Conservation (phyloP, 2,329 filamentous ascomycete genomes). For the Penicillium rolfsii region DNA sequence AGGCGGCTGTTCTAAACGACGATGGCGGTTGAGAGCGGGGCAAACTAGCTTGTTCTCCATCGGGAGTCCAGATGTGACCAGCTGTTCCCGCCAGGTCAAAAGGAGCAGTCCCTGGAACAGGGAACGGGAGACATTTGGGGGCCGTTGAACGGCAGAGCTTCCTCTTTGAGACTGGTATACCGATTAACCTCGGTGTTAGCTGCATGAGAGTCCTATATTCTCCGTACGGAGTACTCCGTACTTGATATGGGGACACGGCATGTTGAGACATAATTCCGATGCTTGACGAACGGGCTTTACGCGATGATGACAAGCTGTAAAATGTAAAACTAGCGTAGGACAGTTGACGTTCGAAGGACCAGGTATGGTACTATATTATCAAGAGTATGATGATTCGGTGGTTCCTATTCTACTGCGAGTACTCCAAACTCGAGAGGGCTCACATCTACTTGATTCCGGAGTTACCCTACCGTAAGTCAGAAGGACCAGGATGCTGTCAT, state of each 20-base stretch:
- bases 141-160: neutral
- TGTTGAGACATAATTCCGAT: neutral
- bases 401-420: neutral
- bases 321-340: neutral
- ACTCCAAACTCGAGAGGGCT: neutral
- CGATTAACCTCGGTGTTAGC: neutral
- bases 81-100: neutral
- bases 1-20: conserved; percentile 3
- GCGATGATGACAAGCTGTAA: neutral
- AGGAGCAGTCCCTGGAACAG: neutral
- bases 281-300: neutral
- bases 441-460: neutral
- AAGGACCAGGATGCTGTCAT: neutral
- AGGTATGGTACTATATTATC: neutral
- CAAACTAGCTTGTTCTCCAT: conserved; percentile 18
- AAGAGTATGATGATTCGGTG: neutral
- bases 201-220: neutral
- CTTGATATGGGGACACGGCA: neutral
- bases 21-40: conserved; percentile 18
- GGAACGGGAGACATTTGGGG: neutral
- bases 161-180: neutral
- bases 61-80: conserved; percentile 18
- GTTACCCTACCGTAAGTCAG: neutral
- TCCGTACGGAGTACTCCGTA: neutral
- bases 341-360: neutral